Evolutionary conservation across 805 yeast genomes (phyloP).

Genomic region (Scheffersomyces coipomensis): DNA sequence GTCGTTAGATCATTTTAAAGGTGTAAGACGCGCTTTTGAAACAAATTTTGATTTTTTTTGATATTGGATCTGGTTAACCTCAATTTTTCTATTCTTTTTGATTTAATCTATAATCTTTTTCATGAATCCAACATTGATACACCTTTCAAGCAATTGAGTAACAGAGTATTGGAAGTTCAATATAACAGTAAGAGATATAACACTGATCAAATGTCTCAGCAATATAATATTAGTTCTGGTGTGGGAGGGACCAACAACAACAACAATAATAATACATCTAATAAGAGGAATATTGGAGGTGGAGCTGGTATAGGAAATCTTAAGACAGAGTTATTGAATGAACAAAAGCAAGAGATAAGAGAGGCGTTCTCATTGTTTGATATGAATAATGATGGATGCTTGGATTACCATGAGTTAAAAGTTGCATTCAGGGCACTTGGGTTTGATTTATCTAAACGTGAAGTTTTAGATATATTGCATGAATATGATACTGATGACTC

Average conservation of each 20-base stretch:
- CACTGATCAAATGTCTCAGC: background rate
- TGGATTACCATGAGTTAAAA: conserved; percentile 91
- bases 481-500: conserved; percentile 80
- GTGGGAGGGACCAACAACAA: background rate
- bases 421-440: conserved; percentile 94
- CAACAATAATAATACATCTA: background rate
- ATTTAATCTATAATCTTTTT: too few species aligned
- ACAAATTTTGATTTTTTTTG: too few species aligned
- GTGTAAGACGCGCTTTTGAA: too few species aligned
- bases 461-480: conserved; percentile 71
- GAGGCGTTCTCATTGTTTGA: conserved; percentile 93
- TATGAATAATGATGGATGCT: conserved; percentile 83
- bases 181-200: too few species aligned
- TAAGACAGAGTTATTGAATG: conserved; percentile 71
- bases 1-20: too few species aligned
- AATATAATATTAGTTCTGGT: background rate
- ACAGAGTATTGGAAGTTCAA: too few species aligned
- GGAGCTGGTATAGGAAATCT: conserved; percentile 10
- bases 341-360: conserved; percentile 85
- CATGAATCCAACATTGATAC: too few species aligned
- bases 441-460: conserved; percentile 75
- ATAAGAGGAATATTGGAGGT: conserved; percentile 1
- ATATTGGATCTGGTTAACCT: too few species aligned
- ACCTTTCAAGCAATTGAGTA: too few species aligned
- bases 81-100: too few species aligned